Evolutionary conservation across 2,329 filamentous ascomycete species (phyloP), one percentile per base, ranked within the genome.

Genomic region (Botrytis byssoidea): DNA sequence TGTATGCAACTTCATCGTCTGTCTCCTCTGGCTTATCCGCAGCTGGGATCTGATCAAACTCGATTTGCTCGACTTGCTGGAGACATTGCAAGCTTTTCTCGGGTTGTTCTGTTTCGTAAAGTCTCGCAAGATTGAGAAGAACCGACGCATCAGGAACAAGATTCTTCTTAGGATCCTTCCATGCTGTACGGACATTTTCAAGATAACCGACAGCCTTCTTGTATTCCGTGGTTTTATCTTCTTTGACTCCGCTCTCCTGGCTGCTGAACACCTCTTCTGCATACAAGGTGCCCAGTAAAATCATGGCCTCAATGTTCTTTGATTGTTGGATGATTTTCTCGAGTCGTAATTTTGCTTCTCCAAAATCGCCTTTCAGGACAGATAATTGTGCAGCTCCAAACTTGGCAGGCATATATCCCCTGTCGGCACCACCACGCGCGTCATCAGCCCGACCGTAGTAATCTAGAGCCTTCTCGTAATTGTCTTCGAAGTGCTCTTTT

Each of bases 31-130:
- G 90, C 37, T 87, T 86, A 66, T 95, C 91, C 18, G 92, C 89
- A 29, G 91, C 87, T 0, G 91, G 88, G 60, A 97, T 89, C 76
- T 93, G 92, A 60, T 93, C 92, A 32, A 97, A 83, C 81, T 98
- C 95, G 78, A 98, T 88, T 81, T 97, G 90, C 82, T 98, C 95
- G 9, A 98, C 94, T 80, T 98, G 94, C 77, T 93, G 90, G 59
- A 99, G 87, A 79, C 95, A 98, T 81, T 96, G 93, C 73, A 98
- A 86, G 73, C 95, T 96, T 84, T 96, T 97, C 40, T 98, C 95
- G 0, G 96, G 93, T 37, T 91, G 88, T 8, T 95, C 93, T 5
- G 83, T 86, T 83, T 99, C 97, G 80, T 98, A 98, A 0, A 99
- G 88, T 37, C 95, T 90, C 35, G 96, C 93, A 55, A 99, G 88